Evolutionary conservation across 371 early-diverging fungal genomes (phyloP), one percentile per base, ranked within the genome.

Genomic region (Lichtheimia hyalospora): DNA sequence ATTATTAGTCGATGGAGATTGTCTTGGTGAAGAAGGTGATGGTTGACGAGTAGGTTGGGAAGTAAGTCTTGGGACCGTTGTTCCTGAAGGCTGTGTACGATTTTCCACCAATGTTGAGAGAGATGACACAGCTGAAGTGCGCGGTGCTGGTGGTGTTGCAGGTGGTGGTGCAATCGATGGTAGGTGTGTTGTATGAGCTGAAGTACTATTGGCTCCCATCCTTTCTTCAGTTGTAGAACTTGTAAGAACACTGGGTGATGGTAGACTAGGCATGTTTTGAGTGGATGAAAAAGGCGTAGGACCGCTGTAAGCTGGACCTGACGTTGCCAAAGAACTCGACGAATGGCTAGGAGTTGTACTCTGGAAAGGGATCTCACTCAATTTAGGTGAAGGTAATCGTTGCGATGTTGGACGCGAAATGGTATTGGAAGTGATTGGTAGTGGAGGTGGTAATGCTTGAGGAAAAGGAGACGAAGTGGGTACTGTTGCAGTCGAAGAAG

Each of bases 311-410:
- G 58, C 21, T 20, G 58, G 49, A 16, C 49, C 50, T 24, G 53
- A 46, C 6, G 58, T 25, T 25, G 58, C 41, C 40, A 58, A 21
- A 10, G 61, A 13, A 14, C 48, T 49, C 15, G 61, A 44, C 15
- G 61, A 54, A n/a, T 53, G 34, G 14, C 53, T 54, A 12, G 21
- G 12, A 21, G 62, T 6, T 12, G 62, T 25, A 39, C 43, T 50
- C 20, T 62, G 56, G 28, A 42, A 54, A 8, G 62, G 56, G 23
- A 62, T 39, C n/a, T 62, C 62, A 25, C 42, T 49, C n/a, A 48
- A 2, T 6, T 27, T 43, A 16, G 48, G 18, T n/a, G 56, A 56
- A 20, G 59, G 51, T 16, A 46, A 46, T 46, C 18, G 21, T 5
- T 21, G 46, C 21, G 46, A 46, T 10, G 46, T 46, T 5, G 46